Percentiles rank a stretch among this genome's conserved stretches.
phyloP scores from a whole-genome alignment of 169 alveolate genomes.

The Eimeria acervulina region DNA sequence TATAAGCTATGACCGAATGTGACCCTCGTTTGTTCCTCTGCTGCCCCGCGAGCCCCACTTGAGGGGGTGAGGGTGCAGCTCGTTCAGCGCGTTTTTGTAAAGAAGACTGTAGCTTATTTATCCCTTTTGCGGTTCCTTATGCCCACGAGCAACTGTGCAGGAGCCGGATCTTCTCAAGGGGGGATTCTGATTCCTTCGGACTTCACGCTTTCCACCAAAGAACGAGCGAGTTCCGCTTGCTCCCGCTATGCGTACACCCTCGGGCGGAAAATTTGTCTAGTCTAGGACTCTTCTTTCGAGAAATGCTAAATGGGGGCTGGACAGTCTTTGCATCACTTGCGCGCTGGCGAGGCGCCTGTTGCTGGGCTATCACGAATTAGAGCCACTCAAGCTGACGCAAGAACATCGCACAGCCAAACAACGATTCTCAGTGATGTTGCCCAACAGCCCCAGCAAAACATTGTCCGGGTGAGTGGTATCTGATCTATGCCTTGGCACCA shows the following conservation, averaged over 20 bases:
- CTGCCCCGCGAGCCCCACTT: background rate
- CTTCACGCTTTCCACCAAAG: background rate
- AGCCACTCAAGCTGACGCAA: constrained; percentile 55
- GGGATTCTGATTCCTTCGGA: background rate
- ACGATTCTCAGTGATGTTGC: constrained; percentile 15
- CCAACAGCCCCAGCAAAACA: constrained; percentile 40
- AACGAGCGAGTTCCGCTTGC: background rate
- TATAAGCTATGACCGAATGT: background rate
- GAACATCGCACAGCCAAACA: constrained; percentile 41
- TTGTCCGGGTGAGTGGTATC: constrained; percentile 29
- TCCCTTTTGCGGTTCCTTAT: background rate
- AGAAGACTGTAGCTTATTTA: background rate
- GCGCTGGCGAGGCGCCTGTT: constrained; percentile 52
- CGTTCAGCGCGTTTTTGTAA: too few species aligned
- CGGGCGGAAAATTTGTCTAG: background rate
- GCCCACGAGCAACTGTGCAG: background rate
- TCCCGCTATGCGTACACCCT: background rate
- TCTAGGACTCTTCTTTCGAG: background rate
- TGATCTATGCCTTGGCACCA: background rate
- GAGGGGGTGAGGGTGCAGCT: background rate
- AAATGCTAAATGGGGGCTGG: constrained; percentile 71
- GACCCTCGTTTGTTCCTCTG: background rate
- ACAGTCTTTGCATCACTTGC: constrained; percentile 44
- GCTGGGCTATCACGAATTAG: constrained; percentile 22
- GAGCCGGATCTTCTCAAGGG: background rate